A percentile compares a stretch with the other conserved stretches of the same genome.
Evolutionary conservation across 2,329 filamentous ascomycete genomes (phyloP).

Genomic region (Myriosclerotinia curreyana): DNA sequence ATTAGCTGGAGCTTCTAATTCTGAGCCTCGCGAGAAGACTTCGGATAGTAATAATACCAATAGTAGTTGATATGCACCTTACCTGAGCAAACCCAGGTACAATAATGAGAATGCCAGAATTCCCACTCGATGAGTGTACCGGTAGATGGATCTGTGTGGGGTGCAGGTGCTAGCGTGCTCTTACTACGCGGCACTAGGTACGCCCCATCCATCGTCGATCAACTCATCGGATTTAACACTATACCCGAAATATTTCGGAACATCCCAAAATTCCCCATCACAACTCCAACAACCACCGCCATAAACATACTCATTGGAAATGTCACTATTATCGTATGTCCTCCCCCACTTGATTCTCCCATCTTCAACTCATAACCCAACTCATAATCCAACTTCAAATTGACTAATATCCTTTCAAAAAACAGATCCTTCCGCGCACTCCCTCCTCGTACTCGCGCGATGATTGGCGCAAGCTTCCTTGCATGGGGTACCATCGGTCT

Average conservation of each 20-base stretch:
- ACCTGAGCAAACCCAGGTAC: neutral
- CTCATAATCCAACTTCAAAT: neutral
- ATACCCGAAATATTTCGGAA: neutral
- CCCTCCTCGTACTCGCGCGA: constrained; percentile 64
- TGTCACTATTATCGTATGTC: constrained; percentile 19
- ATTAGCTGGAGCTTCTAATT: neutral
- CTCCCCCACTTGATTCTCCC: too few species aligned
- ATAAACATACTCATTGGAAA: neutral
- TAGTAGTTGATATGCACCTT: neutral
- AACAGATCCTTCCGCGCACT: constrained; percentile 61
- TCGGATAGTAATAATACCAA: neutral
- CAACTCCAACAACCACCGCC: neutral
- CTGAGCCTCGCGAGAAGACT: neutral
- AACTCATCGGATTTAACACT: neutral
- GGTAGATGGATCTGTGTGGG: neutral
- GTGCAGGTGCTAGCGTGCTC: neutral
- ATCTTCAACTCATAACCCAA: neutral
- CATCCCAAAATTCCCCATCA: neutral
- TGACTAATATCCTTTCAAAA: neutral
- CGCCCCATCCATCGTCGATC: neutral
- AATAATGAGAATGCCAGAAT: neutral
- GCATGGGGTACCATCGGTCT: constrained; percentile 73
- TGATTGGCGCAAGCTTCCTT: constrained; percentile 71
- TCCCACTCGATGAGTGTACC: neutral
- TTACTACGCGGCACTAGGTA: too few species aligned